These are phyloP conservation scores for Penicillium alfredii DNA, from an alignment of 495 filamentous ascomycete genomes.

Conservation along the genomic window DNA sequence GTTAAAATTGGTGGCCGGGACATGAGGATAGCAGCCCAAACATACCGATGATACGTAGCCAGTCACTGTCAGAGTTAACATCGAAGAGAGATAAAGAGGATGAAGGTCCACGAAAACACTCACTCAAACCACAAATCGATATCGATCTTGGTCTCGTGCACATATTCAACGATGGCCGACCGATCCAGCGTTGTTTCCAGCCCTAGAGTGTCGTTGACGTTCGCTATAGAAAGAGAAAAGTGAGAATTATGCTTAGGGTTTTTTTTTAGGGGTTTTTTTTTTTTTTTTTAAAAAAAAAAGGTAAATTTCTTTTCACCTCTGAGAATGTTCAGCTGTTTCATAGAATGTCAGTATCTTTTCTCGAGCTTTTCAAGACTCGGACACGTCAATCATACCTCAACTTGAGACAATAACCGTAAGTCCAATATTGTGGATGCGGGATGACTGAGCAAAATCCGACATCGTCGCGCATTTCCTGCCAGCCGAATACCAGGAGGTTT, in stretches of 20 bases:
- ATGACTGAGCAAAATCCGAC: slow-evolving; percentile 40
- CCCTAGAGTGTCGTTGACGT: slow-evolving; percentile 30
- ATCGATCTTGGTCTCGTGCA: slow-evolving; percentile 41
- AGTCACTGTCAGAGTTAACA: slow-evolving; percentile 31
- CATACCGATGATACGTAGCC: slow-evolving; percentile 40
- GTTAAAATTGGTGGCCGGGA: no score
- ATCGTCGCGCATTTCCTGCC: slow-evolving; percentile 34
- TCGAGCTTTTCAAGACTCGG: neutral
- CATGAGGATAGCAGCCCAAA: neutral
- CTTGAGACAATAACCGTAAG: slow-evolving; percentile 46
- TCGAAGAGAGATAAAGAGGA: neutral
- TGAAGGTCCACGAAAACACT: slow-evolving; percentile 8
- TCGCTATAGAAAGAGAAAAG: slow-evolving; percentile 15
- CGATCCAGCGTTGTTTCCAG: slow-evolving; percentile 15
- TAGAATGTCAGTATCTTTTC: slow-evolving; percentile 4
- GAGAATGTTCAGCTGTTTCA: slow-evolving; percentile 33
- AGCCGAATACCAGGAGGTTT: slow-evolving; percentile 42
- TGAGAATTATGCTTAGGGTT: no score
- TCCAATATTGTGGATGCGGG: slow-evolving; percentile 39
- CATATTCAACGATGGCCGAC: slow-evolving; percentile 31
- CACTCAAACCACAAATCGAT: slow-evolving; percentile 44
- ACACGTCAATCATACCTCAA: slow-evolving; percentile 44
- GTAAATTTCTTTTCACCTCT: no score
- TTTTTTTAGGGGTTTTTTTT: no score
- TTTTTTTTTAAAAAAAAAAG: no score